Base-by-base conservation (phyloP, 352 stramenopile species). In the Phytopythium ostracodes region DNA sequence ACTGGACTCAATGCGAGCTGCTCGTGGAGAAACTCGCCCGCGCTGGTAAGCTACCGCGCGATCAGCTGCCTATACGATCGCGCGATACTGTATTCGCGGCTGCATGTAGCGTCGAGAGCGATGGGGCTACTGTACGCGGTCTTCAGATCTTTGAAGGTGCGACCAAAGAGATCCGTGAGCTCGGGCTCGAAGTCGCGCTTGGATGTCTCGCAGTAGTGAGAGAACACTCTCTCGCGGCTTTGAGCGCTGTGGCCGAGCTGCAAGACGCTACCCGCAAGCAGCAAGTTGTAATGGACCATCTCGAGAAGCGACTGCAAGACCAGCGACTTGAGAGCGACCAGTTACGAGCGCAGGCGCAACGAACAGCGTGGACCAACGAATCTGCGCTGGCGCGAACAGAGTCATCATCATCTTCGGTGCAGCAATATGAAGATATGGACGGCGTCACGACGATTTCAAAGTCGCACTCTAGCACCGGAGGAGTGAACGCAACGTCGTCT, bases 141-240 rank as follows among this genome's bases (percentile, higher is more conserved):
- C 46, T 67, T 20, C 57, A 60, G 20, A 38, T 87, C 20, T 73
- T 81, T 38, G 63, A 78, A 22, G 67, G 74, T 17, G 67, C 75
- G 4, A 57, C 70, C 2, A 49, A 71, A n/a, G 72, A 73, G 61
- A 75, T 92, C 22, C 66, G 72, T 10, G 56, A 68, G 15, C 59
- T 76, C 6, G 84, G 81, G 0, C 67, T 91, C 33, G 70, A 66
- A 9, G 76, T 66, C 44, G 84, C 81, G 4, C 43, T 92, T 17
- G 79, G 68, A 1, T 91, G 84, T 56, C 63, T 92, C 0, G 54
- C 63, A 10, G 68, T 87, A 18, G 61, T 90, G 62, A 88, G 87
- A n/a, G 79, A 90, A 55, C 90, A 72, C n/a, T 78, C 83, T 4
- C 72, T 90, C 31, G 88, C 86, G 52, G 79, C 80, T 0, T 88